phyloP scores from a whole-genome alignment of 208 protist genomes.

The Trypanosoma vivax region DNA sequence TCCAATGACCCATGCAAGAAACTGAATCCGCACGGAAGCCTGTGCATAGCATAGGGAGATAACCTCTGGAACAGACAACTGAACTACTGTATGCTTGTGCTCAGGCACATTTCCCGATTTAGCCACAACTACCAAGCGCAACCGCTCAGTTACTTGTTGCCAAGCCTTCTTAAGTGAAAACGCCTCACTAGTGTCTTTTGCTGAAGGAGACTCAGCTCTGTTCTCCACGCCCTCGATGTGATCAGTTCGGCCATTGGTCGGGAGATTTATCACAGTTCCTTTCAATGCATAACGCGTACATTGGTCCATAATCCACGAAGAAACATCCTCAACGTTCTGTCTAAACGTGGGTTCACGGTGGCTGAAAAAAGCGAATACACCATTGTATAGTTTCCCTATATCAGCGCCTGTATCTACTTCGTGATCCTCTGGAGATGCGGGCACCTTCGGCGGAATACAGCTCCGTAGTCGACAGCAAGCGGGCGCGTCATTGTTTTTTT shows the following conservation, averaged over 20 bases:
- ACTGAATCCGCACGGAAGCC: slow-evolving; percentile 12
- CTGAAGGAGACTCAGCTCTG: background rate
- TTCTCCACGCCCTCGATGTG: background rate
- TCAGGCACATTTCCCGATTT: background rate
- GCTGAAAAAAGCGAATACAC: slow-evolving; percentile 14
- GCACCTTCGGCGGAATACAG: too few relatives aligned
- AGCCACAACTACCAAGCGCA: slow-evolving; percentile 6
- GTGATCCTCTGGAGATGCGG: too few relatives aligned
- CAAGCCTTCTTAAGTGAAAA: slow-evolving; percentile 1
- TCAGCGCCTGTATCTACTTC: too few relatives aligned
- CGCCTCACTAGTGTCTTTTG: background rate
- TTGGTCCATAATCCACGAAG: slow-evolving; percentile 17
- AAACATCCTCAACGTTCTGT: slow-evolving; percentile 15
- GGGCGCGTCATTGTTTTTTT: background rate
- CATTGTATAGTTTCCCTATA: background rate
- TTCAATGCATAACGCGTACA: background rate
- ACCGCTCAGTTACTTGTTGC: slow-evolving; percentile 5
- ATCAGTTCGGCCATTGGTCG: background rate
- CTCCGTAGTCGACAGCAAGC: too few relatives aligned
- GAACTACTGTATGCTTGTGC: background rate
- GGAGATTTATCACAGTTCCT: background rate
- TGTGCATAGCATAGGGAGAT: slow-evolving; percentile 12
- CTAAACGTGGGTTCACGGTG: slow-evolving; percentile 8
- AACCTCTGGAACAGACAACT: too few relatives aligned
- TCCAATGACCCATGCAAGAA: slow-evolving; percentile 24